A percentile compares a stretch with the other conserved stretches of the same genome.
These are phyloP conservation scores for Calocybe gangraenosa DNA, from an alignment of 768 basidiomycete species.

Conservation along the genomic window DNA sequence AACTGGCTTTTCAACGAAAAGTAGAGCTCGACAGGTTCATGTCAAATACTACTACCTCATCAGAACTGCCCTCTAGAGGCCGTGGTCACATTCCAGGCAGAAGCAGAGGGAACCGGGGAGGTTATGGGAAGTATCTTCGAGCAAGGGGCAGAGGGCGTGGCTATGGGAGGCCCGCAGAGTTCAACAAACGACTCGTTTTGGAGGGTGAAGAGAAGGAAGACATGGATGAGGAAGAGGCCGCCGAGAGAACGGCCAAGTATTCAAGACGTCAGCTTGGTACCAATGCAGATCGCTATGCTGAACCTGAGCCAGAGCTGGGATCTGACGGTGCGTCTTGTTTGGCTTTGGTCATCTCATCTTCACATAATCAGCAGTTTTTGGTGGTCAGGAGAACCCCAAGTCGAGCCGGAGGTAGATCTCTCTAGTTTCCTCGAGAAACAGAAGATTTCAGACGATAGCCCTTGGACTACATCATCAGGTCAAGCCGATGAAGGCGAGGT, in stretches of 20 bases:
- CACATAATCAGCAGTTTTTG: neutral
- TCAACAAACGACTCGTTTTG: slow-evolving; percentile 31
- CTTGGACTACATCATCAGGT: slow-evolving; percentile 15
- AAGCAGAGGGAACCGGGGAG: slow-evolving; percentile 17
- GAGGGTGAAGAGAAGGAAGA: slow-evolving; percentile 42
- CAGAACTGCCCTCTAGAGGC: too few species aligned
- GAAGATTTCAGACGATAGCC: slow-evolving; percentile 37
- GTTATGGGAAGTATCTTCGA: slow-evolving; percentile 15
- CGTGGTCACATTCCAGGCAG: neutral
- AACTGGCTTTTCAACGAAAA: too few species aligned
- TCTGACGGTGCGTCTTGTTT: slow-evolving; percentile 53
- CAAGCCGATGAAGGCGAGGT: slow-evolving; percentile 52
- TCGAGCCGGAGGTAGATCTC: slow-evolving; percentile 73
- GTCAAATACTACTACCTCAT: too few species aligned
- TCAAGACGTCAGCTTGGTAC: slow-evolving; percentile 55
- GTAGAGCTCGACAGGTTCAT: too few species aligned
- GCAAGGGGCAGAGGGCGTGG: slow-evolving; percentile 29
- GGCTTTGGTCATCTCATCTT: neutral
- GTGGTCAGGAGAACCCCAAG: slow-evolving; percentile 54
- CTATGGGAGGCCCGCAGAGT: slow-evolving; percentile 36
- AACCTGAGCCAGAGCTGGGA: slow-evolving; percentile 64
- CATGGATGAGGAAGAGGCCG: slow-evolving; percentile 44
- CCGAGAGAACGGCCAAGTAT: slow-evolving; percentile 48
- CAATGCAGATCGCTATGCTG: slow-evolving; percentile 72
- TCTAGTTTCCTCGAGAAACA: slow-evolving; percentile 65